Base-by-base conservation (phyloP, 257 asterid species). In the Plantago ovata region DNA sequence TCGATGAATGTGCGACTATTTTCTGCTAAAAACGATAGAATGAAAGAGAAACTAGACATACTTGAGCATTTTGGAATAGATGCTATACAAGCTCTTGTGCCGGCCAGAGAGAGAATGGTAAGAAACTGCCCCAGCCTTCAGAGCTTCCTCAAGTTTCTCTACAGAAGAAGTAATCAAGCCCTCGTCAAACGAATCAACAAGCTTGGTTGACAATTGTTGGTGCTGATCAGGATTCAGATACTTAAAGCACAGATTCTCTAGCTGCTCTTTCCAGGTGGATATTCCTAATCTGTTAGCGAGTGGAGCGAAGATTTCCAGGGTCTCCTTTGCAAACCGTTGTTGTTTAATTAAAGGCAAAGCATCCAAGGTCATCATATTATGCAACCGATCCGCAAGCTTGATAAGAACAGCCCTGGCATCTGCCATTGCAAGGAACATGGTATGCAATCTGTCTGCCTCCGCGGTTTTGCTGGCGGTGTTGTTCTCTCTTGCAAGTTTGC, bases 361-460 rank as follows among this genome's bases (percentile, higher is more conserved):
- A 57, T 89, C 94, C 79, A 93, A 68, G 23, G 99, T 93, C 89
- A 71, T 63, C 97, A 93, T 93, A 65, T 93, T 93, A 75, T 93
- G 99, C 73, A 93, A 73, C n/a, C 99, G 75, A 69, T 93, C 99
- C 40, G 99, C 99, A 60, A 93, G 79, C 74, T 93, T 93, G 42
- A 93, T 79, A 21, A 93, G 86, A 65, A 93, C 97, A 43, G 96
- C 97, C 67, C 99, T 77, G 12, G 96, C 95, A 77, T 93, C 99
- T 33, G 96, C 74, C 99, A 93, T 93, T 13, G 96, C 99, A 41
- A 93, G 96, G 79, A 86, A 89, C 97, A 93, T 93, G 16, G 97
- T 93, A 53, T 89, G 99, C 69, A 93, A 43, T 49, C 96, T 78
- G 74, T 93, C 97, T 36, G 99, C 99, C 78, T 93, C 99, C 13